Percentiles rank a stretch among this genome's conserved stretches.
Evolutionary conservation across 148 eudicot genomes (phyloP).

Genomic region (Polygonum maritimum): DNA sequence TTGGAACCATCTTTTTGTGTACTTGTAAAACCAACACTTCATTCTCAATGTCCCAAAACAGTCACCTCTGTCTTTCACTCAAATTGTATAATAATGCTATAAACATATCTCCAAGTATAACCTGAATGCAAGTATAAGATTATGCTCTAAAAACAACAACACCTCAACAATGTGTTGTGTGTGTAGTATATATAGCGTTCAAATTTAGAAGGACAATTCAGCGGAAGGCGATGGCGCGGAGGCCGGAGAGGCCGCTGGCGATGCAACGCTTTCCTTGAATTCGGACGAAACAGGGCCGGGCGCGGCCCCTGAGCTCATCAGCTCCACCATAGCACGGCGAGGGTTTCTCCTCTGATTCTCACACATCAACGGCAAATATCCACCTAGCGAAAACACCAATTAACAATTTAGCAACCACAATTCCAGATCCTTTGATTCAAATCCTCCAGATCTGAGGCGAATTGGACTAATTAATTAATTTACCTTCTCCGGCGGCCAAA

Average conservation of each 20-base stretch:
- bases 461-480: background rate
- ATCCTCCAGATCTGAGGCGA: too few species aligned
- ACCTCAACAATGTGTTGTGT: background rate
- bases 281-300: constrained; percentile 23
- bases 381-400: constrained; percentile 31
- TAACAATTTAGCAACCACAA: too few species aligned
- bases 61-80: background rate
- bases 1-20: background rate
- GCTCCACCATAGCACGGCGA: constrained; percentile 53
- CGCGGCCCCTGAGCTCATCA: constrained; percentile 62
- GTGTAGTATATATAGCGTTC: background rate
- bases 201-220: background rate
- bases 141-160: background rate
- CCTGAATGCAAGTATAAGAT: background rate
- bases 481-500: constrained; percentile 81
- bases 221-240: constrained; percentile 18
- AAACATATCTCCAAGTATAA: background rate
- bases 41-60: background rate
- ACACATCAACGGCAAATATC: constrained; percentile 58
- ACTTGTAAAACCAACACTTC: background rate
- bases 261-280: background rate
- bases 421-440: too few species aligned
- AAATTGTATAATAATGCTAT: too few species aligned
- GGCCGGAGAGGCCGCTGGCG: constrained; percentile 17
- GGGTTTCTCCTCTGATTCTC: constrained; percentile 43